Evolutionary conservation across 1,284 basidiomycete genomes (phyloP).

Genomic region (Apiotrichum montevideense): DNA sequence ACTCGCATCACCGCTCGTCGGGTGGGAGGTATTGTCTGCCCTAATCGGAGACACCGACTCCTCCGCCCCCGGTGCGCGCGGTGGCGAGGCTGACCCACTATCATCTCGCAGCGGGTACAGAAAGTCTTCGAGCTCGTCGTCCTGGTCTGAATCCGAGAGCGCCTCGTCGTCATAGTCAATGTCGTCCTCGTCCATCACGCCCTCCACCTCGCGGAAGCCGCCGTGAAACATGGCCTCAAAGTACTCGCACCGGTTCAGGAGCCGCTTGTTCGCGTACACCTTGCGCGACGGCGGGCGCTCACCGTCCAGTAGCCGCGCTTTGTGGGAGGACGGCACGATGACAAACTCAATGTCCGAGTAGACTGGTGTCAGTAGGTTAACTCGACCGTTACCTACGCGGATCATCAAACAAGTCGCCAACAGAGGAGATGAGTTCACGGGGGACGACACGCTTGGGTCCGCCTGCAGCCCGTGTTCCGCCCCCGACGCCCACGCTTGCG

Average conservation of each 20-base stretch:
- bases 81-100: constrained; percentile 7
- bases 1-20: neutral
- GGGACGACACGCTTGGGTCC: constrained; percentile 41
- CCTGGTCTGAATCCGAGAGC: constrained; percentile 43
- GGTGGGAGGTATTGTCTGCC: neutral
- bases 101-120: neutral
- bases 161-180: constrained; percentile 29
- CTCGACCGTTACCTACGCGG: constrained; percentile 38
- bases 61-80: neutral
- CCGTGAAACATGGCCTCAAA: constrained; percentile 53
- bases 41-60: neutral
- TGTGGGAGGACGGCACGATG: constrained; percentile 48
- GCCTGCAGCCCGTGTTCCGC: constrained; percentile 35
- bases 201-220: constrained; percentile 38
- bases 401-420: constrained; percentile 70
- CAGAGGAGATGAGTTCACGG: constrained; percentile 49
- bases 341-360: constrained; percentile 79
- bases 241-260: constrained; percentile 68
- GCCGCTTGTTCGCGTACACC: constrained; percentile 56
- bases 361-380: constrained; percentile 22
- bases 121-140: constrained; percentile 30
- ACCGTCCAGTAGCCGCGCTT: neutral
- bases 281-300: constrained; percentile 13
- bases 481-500: constrained; percentile 37
- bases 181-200: constrained; percentile 27